Base-by-base conservation (phyloP, 75 land plant species). In the Sequoia sempervirens region DNA sequence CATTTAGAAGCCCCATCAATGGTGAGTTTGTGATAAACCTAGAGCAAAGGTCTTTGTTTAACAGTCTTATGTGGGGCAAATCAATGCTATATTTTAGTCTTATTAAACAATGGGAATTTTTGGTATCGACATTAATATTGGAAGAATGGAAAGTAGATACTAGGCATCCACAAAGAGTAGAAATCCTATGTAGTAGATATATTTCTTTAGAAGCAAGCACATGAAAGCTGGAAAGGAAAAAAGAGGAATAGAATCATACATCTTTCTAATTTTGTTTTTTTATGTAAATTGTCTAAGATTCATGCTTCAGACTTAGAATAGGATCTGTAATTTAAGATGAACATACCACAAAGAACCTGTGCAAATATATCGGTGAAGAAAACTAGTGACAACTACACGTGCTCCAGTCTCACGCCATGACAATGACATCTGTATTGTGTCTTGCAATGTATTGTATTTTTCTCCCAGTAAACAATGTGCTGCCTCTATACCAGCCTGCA, bases 401-500 rank as follows among this genome's bases (percentile, higher is more conserved):
- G 96, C 92, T 38, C 86, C 95, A 40, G 83, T 90, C 85, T 97
- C 97, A 4, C 66, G 34, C 84, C 82, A 84, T 6, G 99, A 89
- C 15, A 90, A 89, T 75, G 84, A 86, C 95, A 93, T 92, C 79
- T 93, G 91, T 74, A 86, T 90, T 43, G 87, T 89, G 28, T 94
- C 92, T 68, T 58, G 83, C 56, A 91, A 54, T 74, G 92, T 75
- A 28, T 79, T 46, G 80, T 66, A 89, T 34, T 52, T 75, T 14
- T 81, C 83, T 52, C 93, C 94, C 36, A 97, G 91, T 73, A 95
- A 38, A 61, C 82, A 66, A 80, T 90, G 84, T 81, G 98, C 99
- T 73, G 95, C 96, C 73, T 50, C 80, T 80, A 92, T 79, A 8
- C 98, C 99, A 82, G 93, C 93, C 99, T 97, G 92, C 15, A 80